Base-by-base conservation (phyloP, 805 yeast genomes). In the Saturnispora kantuleensis region DNA sequence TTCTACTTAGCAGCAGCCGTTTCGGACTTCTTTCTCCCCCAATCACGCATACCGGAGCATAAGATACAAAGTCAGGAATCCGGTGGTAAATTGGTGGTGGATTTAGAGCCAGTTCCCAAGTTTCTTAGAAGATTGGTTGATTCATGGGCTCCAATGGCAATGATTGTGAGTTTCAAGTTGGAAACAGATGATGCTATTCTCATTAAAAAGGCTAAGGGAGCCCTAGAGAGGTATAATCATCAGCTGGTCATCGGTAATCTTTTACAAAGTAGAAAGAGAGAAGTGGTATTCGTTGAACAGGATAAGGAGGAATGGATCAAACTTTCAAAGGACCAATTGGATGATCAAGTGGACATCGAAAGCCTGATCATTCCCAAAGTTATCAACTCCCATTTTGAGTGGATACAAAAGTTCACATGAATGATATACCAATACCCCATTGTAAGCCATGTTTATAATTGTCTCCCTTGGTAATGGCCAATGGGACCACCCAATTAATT, bases 1-100 rank as follows among this genome's bases (percentile, higher is more conserved):
- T 86, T 90, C 59, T 93, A 82, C 59, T 69, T 93, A 43, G 98
- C 98, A 0, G 97, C 98, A 8, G 98, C 98, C 0, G 99, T 93
- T 0, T 85, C 96, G 7, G 99, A 93, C 60, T 93, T 93, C 64
- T 93, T 89, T 65, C 71, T 93, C 35, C 98, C 98, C 1, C 76
- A 75, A 36, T 79, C 89, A 1, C 73, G 85, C 51, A 69, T 88
- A 55, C 95, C 97, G 2, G 88, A 87, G 55, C 99, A 93, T 65
- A 93, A 93, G 65, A 93, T 93, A 50, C 98, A 93, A 63, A 81
- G 94, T 4, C 80, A 79, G 47, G 78, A 76, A 18, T 48, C 54
- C 4, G 76, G 76, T 10, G 94, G 95, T 3, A 86, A 84, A 56
- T 67, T 93, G 38, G 76, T 82, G 8, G 85, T 93, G 10, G 84